phyloP scores from a whole-genome alignment of 2,329 filamentous ascomycete species.

The Pseudogymnoascus sp. region DNA sequence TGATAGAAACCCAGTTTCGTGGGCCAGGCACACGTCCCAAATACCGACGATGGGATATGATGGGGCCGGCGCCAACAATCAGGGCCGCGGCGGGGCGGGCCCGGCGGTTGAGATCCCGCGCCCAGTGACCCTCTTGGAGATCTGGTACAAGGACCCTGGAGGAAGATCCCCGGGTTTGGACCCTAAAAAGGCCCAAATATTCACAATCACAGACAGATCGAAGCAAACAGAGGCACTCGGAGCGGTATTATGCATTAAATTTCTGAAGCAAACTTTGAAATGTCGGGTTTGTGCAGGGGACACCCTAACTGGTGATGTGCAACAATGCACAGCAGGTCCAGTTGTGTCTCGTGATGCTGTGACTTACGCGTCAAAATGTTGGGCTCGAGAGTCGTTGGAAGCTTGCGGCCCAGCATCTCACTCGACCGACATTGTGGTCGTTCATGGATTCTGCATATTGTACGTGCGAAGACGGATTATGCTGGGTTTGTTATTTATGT shows the following conservation, averaged over 20 bases:
- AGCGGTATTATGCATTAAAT: background rate
- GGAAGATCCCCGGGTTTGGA: background rate
- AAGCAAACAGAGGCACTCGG: background rate
- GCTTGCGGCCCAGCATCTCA: background rate
- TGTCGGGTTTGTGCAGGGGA: background rate
- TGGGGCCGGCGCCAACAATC: background rate
- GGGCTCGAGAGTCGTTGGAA: background rate
- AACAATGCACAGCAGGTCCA: background rate
- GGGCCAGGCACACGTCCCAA: background rate
- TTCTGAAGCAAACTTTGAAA: background rate
- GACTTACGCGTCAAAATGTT: background rate
- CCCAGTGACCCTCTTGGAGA: background rate
- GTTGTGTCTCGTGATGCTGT: background rate
- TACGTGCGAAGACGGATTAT: background rate
- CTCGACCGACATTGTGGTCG: background rate
- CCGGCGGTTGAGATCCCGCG: background rate
- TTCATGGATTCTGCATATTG: background rate
- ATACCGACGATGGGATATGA: background rate
- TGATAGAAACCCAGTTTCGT: background rate
- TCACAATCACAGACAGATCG: background rate
- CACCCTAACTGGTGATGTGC: background rate
- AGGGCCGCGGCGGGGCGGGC: background rate
- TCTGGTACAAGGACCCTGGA: background rate
- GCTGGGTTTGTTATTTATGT: background rate
- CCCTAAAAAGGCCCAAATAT: background rate